phyloP scores from a whole-genome alignment of 768 basidiomycete species.

The Hydnomerulius pinastri region DNA sequence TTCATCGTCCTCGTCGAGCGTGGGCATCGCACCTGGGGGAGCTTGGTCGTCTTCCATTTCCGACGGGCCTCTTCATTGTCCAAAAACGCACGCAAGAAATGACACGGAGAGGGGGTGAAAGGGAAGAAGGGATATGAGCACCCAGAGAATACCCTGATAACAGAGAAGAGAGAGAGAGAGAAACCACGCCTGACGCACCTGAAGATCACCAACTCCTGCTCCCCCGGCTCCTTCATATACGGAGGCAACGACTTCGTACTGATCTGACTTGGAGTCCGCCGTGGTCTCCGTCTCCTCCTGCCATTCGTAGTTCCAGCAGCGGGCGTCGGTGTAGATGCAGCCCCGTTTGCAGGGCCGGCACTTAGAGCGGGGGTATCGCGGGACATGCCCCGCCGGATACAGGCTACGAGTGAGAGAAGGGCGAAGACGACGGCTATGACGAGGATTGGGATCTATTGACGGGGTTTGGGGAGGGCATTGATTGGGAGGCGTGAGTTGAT shows the following conservation, averaged over 20 bases:
- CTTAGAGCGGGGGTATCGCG: not conserved
- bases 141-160: too few species aligned
- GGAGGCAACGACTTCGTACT: constrained; percentile 75
- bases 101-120: not conserved
- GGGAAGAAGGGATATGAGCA: too few species aligned
- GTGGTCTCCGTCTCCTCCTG: constrained; percentile 34
- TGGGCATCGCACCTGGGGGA: constrained; percentile 12
- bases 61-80: constrained; percentile 25
- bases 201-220: constrained; percentile 74
- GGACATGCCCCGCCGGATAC: constrained; percentile 20
- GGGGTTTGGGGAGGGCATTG: too few species aligned
- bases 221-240: constrained; percentile 85
- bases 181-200: too few species aligned
- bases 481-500: too few species aligned
- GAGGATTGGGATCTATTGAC: constrained; percentile 30
- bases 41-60: constrained; percentile 24
- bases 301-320: constrained; percentile 14
- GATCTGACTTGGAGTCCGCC: constrained; percentile 77
- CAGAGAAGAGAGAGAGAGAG: too few species aligned
- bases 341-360: not conserved
- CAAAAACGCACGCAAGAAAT: not conserved
- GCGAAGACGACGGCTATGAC: constrained; percentile 21
- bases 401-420: constrained; percentile 21
- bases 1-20: constrained; percentile 25
- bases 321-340: not conserved